Base-by-base conservation (phyloP, 176 grass and related monocot genomes). In the Puya raimondii region DNA sequence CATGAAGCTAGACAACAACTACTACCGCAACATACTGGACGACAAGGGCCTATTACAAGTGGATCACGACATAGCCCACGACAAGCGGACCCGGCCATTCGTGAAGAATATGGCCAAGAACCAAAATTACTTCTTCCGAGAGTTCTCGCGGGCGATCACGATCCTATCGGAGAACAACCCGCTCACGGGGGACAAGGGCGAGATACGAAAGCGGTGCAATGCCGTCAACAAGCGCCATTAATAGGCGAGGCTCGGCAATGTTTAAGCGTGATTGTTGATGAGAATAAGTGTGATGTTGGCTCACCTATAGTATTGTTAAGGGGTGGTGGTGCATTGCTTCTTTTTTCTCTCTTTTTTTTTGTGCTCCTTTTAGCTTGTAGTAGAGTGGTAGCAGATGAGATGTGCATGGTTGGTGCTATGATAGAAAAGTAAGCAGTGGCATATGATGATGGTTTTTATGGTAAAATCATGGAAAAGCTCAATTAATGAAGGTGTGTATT, bases 191-290 rank as follows among this genome's bases (percentile, higher is more conserved):
- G 64, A 65, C 23, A 23, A 77, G 48, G 80, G 80, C 7, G 80
- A 82, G 80, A 82, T 82, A 23, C 65, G 80, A n/a, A 66, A 72
- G 48, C 50, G 23, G 8, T 82, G 80, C 66, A 82, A 76, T 42
- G 56, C 56, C 21, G 80, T 48, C 52, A 82, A 72, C 27, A 70
- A 82, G 48, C 78, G 20, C 51, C 63, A 10, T n/a, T 50, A 22
- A 10, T 47, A 23, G 23, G 76, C 47, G 18, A 33, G 49, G 20
- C 2, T 61, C 3, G 9, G n/a, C 9, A 17, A 2, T 66, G 5
- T 25, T 27, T 27, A 49, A 4, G 14, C 1, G 12, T 51, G 23
- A 27, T 1, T 48, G 22, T 23, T 9, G 10, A n/a, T 50, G 58
- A 23, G 51, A 26, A 13, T 66, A 23, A 4, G 20, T 76, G 47